These are phyloP conservation scores for Beauveria brongniartii DNA, from an alignment of 2,329 filamentous ascomycete species.

Conservation along the genomic window DNA sequence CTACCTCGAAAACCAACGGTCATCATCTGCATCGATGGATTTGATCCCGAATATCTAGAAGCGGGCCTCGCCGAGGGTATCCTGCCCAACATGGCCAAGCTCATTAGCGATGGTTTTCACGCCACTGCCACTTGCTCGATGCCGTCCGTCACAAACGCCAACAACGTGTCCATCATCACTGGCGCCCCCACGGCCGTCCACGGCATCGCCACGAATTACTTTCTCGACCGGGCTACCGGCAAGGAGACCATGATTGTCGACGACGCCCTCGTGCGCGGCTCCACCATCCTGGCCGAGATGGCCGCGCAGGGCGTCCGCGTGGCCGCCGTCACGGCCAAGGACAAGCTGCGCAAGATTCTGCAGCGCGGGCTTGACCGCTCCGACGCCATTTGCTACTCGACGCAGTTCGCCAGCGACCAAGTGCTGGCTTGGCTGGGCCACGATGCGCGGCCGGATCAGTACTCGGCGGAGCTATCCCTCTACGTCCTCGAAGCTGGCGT, in stretches of 20 bases:
- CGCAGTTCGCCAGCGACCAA: slow-evolving; percentile 26
- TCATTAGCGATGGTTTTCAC: slow-evolving; percentile 29
- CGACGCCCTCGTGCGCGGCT: slow-evolving; percentile 30
- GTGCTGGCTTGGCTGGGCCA: slow-evolving; percentile 30
- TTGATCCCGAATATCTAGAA: slow-evolving; percentile 33
- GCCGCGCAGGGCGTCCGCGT: slow-evolving; percentile 29
- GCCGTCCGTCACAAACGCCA: slow-evolving; percentile 37
- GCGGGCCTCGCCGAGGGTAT: slow-evolving; percentile 26
- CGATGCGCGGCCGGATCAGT: slow-evolving; percentile 28
- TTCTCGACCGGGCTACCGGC: slow-evolving; percentile 29
- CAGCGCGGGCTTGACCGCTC: slow-evolving; percentile 23
- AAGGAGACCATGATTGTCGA: slow-evolving; percentile 34
- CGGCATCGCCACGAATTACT: slow-evolving; percentile 36
- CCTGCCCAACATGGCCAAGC: slow-evolving; percentile 24
- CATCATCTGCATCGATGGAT: slow-evolving; percentile 35
- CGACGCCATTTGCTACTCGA: slow-evolving; percentile 31
- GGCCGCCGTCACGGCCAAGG: slow-evolving; percentile 35
- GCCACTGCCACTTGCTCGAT: slow-evolving; percentile 30
- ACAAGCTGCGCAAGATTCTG: slow-evolving; percentile 35
- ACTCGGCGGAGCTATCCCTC: slow-evolving; percentile 34
- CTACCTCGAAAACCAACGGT: slow-evolving; percentile 24
- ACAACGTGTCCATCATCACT: slow-evolving; percentile 37
- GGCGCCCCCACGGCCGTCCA: slow-evolving; percentile 30
- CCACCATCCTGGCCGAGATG: slow-evolving; percentile 33
- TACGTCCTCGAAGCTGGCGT: slow-evolving; percentile 35